Evolutionary conservation across 2,329 filamentous ascomycete species (phyloP), one percentile per base, ranked within the genome.

Genomic region (Cladosporium sp.): DNA sequence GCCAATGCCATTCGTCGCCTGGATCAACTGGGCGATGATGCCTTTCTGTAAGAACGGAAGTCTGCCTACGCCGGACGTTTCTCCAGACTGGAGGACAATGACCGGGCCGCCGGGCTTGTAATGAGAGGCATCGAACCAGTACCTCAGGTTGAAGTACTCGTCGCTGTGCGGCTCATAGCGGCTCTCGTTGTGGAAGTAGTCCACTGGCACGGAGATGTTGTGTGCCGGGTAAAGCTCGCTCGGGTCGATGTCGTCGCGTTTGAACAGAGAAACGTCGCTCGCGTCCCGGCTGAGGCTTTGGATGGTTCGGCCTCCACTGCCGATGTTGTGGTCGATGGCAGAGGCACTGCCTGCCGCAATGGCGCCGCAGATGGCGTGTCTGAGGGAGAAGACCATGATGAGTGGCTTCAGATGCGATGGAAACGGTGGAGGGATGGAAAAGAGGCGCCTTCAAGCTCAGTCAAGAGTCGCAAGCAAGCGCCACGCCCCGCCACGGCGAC

Each of bases 131-230:
- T 95, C 89, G 61, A 92, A 89, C 85, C 85, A 95, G 73, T 93
- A 95, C 9, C 88, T 81, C 44, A 92, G 73, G 18, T 81, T 70
- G 68, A 89, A 95, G 1, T 72, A 79, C 22, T 68, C 84, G 59
- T 85, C 73, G 8, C 78, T 81, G 68, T 95, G 89, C 34, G 89
- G 88, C 66, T 85, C 86, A 65, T 95, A 95, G 45, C 76, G 73
- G 2, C 82, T 80, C 51, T 90, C 85, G 63, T 92, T 89, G 70
- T 87, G 87, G 71, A 93, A 95, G 65, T 93, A 87, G 68, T 95
- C 89, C 33, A 95, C 74, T 0, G 80, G 80, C 1, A 80, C 75
- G 0, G 76, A 75, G 53, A 83, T 65, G 57, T 77, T 80, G 63
- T 78, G 64, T 28, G 68, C 72, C 3, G 76, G 72, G 59, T 78